Base-by-base conservation (phyloP, 176 grass and related monocot species). In the Typha latifolia region DNA sequence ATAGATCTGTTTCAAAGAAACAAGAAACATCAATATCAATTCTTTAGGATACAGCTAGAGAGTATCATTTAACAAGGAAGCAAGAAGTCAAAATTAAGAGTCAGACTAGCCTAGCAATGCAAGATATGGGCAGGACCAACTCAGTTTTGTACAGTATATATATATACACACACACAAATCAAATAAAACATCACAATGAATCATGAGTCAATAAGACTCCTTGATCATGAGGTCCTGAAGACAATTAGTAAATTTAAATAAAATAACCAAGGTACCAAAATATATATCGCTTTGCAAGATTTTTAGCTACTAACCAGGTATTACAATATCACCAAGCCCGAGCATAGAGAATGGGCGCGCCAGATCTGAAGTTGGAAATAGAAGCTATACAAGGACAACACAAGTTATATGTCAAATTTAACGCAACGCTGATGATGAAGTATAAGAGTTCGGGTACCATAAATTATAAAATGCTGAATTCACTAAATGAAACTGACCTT, bases 251-350 rank as follows among this genome's bases (percentile, higher is more conserved):
- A 18, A 16, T 21, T 19, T 10, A 59, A 21, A 59, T 19, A 21
- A 59, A 26, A 68, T 51, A 2, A 52, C 1, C 56, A 72, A 47
- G 63, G 12, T 74, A 67, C 12, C 5, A 32, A 62, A 49, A 27
- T 14, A 4, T n/a, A 6, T 15, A 16, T 51, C 5, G 11, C 8
- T 49, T 49, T 57, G 22, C 62, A 15, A 63, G 12, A 63, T 27
- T 24, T 63, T 27, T 15, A 15, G 26, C 57, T 12, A 69, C 77
- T 73, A 37, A 91, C 94, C 94, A 71, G 89, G 94, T 69, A 99
- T 93, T 5, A 99, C 83, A 66, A 99, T 99, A 73, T 99, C 94
- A 51, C 89, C 94, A 81, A 97, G 94, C 26, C 94, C 94, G 82
- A 93, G 88, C 88, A 97, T 89, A 52, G 85, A 92, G 73, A 89